A percentile compares a stretch with the other conserved stretches of the same genome.
Conservation (phyloP, 2,329 filamentous ascomycete genomes). For the Xylariaceae sp. region DNA sequence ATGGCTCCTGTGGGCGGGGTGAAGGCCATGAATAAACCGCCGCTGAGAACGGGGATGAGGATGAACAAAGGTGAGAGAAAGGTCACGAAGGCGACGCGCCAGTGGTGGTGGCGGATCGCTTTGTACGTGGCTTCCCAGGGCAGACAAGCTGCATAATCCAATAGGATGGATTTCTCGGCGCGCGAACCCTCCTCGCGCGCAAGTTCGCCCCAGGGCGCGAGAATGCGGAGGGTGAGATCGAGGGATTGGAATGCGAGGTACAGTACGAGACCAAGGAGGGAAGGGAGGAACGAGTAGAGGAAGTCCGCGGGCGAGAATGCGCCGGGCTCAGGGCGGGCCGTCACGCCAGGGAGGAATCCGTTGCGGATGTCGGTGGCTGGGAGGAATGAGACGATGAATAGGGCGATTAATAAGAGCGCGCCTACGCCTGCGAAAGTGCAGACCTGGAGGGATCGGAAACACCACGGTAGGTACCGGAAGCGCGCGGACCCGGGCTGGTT, state of each 20-base stretch:
- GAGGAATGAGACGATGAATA: constrained; percentile 75
- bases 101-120: constrained; percentile 58
- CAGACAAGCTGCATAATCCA: constrained; percentile 64
- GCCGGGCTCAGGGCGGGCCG: constrained; percentile 51
- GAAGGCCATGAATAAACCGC: constrained; percentile 69
- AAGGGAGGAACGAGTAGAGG: constrained; percentile 72
- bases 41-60: constrained; percentile 61
- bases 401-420: constrained; percentile 58
- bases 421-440: constrained; percentile 58
- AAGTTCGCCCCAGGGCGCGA: constrained; percentile 66
- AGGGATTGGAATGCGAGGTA: constrained; percentile 63
- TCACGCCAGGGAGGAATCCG: constrained; percentile 68
- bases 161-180: constrained; percentile 59
- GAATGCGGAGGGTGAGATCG: constrained; percentile 59
- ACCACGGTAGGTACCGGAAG: constrained; percentile 71
- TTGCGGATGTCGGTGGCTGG: constrained; percentile 57
- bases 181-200: constrained; percentile 50
- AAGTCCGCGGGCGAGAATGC: constrained; percentile 87
- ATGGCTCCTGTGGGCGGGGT: constrained; percentile 50
- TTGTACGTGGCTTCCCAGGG: constrained; percentile 55
- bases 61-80: constrained; percentile 54
- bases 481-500: constrained; percentile 50
- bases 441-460: constrained; percentile 62
- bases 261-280: constrained; percentile 59
- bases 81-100: constrained; percentile 58